phyloP scores from a whole-genome alignment of 345 rosid species.

The Rubroshorea leprosula region DNA sequence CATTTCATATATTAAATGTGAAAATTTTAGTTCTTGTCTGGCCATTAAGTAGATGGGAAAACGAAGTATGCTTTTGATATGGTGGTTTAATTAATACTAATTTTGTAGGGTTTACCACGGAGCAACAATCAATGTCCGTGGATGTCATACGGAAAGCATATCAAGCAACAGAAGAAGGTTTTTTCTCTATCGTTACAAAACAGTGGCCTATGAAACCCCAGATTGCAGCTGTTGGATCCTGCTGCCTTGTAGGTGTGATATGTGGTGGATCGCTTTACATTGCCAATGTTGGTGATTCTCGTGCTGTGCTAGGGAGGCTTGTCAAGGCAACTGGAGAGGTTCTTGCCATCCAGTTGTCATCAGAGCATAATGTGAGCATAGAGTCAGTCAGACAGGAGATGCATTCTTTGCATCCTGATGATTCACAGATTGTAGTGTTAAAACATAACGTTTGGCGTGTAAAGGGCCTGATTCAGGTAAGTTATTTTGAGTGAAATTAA shows the following conservation, averaged over 20 bases:
- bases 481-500: too few relatives aligned
- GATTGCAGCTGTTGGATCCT: constrained; percentile 97
- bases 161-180: constrained; percentile 96
- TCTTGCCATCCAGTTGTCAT: constrained; percentile 71
- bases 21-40: too few relatives aligned
- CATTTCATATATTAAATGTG: too few relatives aligned
- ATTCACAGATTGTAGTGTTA: constrained; percentile 70
- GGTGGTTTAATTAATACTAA: not conserved
- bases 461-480: constrained; percentile 93
- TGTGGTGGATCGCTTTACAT: constrained; percentile 71
- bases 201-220: constrained; percentile 93
- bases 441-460: constrained; percentile 98
- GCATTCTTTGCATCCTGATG: constrained; percentile 87
- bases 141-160: constrained; percentile 82
- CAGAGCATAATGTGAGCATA: constrained; percentile 82
- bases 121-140: constrained; percentile 73
- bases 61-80: not conserved
- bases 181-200: constrained; percentile 70
- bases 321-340: constrained; percentile 84
- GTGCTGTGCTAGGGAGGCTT: constrained; percentile 87
- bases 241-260: constrained; percentile 83
- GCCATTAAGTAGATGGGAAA: too few relatives aligned
- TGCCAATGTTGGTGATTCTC: constrained; percentile 92
- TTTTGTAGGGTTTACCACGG: constrained; percentile 59
- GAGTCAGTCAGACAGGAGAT: constrained; percentile 93